Percentiles rank a stretch among this genome's conserved stretches.
phyloP scores from a whole-genome alignment of 495 filamentous ascomycete genomes.

The Choiromyces venosus region DNA sequence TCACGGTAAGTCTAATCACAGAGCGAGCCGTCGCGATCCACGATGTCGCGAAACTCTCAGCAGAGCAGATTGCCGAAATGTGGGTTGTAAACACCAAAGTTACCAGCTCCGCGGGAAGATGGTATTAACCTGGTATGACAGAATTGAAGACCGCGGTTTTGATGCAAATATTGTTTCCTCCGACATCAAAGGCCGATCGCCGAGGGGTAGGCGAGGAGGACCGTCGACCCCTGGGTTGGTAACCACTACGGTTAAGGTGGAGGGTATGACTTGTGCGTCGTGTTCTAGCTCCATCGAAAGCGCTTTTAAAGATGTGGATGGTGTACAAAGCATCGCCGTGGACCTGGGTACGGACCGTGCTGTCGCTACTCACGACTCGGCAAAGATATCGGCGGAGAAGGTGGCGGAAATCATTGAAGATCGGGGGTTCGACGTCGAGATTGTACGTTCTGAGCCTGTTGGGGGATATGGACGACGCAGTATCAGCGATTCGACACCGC shows the following conservation, averaged over 20 bases:
- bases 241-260: slow-evolving; percentile 76
- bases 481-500: slow-evolving; percentile 41
- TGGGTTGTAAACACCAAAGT: slow-evolving; percentile 12
- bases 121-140: slow-evolving; percentile 14
- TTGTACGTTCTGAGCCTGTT: slow-evolving; percentile 71
- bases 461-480: slow-evolving; percentile 46
- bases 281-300: slow-evolving; percentile 87
- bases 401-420: slow-evolving; percentile 63
- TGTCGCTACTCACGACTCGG: slow-evolving; percentile 76
- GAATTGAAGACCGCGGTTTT: slow-evolving; percentile 88
- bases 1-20: slow-evolving; percentile 88
- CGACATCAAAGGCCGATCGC: slow-evolving; percentile 54
- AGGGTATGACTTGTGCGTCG: slow-evolving; percentile 94
- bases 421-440: slow-evolving; percentile 85
- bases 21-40: slow-evolving; percentile 86
- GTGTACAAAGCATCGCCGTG: slow-evolving; percentile 83
- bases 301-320: slow-evolving; percentile 70
- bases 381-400: slow-evolving; percentile 51
- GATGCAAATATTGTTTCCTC: slow-evolving; percentile 84
- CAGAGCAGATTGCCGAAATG: slow-evolving; percentile 69
- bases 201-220: slow-evolving; percentile 42
- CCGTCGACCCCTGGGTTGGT: slow-evolving; percentile 23
- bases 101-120: not conserved
- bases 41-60: slow-evolving; percentile 66
- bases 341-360: slow-evolving; percentile 87